A percentile compares a stretch with the other conserved stretches of the same genome.
These are phyloP conservation scores for Paramecium tetraurelia DNA, from an alignment of 73 alveolate species.

Conservation along the genomic window DNA sequence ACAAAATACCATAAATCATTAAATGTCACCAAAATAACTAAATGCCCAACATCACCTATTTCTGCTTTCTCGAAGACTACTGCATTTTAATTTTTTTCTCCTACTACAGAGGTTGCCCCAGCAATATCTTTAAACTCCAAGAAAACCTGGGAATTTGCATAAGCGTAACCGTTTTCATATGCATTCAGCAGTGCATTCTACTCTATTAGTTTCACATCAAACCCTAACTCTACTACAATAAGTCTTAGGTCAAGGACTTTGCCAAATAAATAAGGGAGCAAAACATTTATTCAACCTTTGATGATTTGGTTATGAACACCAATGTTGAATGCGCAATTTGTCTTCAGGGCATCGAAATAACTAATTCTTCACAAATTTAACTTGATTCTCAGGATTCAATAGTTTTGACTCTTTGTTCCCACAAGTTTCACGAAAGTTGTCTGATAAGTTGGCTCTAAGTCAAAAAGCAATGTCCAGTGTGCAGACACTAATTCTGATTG, in stretches of 20 bases:
- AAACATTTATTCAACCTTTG: neutral
- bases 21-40: conserved; percentile 1
- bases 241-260: neutral
- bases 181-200: neutral
- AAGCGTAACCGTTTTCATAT: neutral
- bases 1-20: neutral
- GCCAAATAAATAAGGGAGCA: neutral
- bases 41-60: neutral
- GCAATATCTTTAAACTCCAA: neutral
- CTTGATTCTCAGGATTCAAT: neutral
- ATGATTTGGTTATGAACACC: neutral
- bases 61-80: conserved; percentile 15
- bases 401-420: neutral
- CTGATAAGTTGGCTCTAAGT: conserved; percentile 12
- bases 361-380: neutral
- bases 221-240: neutral
- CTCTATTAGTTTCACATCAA: neutral
- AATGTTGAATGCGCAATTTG: conserved; percentile 11
- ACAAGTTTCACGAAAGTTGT: conserved; percentile 30
- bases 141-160: neutral
- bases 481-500: neutral
- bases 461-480: conserved; percentile 24
- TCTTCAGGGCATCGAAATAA: neutral
- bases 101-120: conserved; percentile 2
- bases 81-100: neutral